phyloP scores from a whole-genome alignment of 2,329 filamentous ascomycete genomes.

The Penicillium hordei region DNA sequence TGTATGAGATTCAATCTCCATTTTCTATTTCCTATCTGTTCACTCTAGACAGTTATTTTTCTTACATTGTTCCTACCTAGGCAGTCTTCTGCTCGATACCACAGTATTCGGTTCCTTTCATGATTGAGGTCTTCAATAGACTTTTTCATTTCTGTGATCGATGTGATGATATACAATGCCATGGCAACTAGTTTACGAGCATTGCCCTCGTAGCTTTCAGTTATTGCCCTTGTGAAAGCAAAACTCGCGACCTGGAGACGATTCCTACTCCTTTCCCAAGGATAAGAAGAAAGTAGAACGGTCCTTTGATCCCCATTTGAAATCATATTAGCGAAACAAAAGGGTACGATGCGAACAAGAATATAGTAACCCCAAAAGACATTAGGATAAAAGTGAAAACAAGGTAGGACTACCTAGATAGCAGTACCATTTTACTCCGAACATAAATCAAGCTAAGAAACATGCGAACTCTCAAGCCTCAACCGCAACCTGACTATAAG shows the following conservation, averaged over 20 bases:
- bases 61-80: neutral
- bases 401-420: too few species aligned
- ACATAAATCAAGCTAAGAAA: too few species aligned
- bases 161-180: neutral
- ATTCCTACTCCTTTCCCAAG: neutral
- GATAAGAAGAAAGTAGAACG: neutral
- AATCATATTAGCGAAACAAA: neutral
- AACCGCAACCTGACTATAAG: too few species aligned
- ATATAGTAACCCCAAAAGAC: too few species aligned
- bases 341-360: neutral
- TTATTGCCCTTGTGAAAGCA: too few species aligned
- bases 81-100: constrained; percentile 12
- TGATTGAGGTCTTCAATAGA: constrained; percentile 16
- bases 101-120: neutral
- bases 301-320: neutral
- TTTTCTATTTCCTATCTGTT: neutral
- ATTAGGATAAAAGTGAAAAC: too few species aligned
- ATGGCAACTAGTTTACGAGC: neutral
- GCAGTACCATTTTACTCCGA: too few species aligned
- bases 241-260: too few species aligned
- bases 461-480: too few species aligned
- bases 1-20: neutral
- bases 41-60: neutral
- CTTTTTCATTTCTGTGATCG: neutral
- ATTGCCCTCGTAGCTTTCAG: neutral